Base-by-base conservation (phyloP, 1,284 basidiomycete genomes). In the Sanghuangporus sanghuang region DNA sequence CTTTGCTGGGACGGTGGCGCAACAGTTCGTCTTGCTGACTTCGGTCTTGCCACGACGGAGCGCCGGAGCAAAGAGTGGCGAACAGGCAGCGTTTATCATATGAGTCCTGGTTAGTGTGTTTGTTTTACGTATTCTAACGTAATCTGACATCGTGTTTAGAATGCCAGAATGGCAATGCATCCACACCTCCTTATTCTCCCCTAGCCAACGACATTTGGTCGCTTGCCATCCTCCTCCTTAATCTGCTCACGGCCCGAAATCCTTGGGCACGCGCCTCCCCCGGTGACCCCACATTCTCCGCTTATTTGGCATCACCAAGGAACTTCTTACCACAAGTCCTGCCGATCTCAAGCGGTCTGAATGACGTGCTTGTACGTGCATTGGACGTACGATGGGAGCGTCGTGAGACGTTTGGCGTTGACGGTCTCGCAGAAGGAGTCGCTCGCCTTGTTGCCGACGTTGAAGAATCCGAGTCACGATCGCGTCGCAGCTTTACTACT, bases 161-260 rank as follows among this genome's bases (percentile, higher is more conserved):
- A 73, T 93, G 91, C 73, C 81, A 85, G 70, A 89, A 90, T 62
- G 89, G 84, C 42, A 76, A 84, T 64, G 69, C 76, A 49, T 72
- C 69, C 16, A 66, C 72, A 11, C 77, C 79, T 23, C 77, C 77
- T 27, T 96, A 94, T 77, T 89, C 84, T 54, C 89, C 93, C 21
- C 79, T 79, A 23, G 80, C 85, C 65, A 90, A 87, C 73, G 96
- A 98, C 72, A 83, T 98, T 65, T 98, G 96, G 96, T 89, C 95
- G 2, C 80, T 98, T 63, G 94, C 93, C 16, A 85, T 95, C 68
- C 83, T 88, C 67, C 81, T 96, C 59, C 84, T 90, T 69, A 97
- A 96, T 76, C 83, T 98, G 75, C 86, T 94, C 55, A 90, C 90
- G 64, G 91, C 92, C 18, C 85, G 91, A 50, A 93, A 92, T 73